Evolutionary conservation across 345 rosid species (phyloP), one percentile per base, ranked within the genome.

Genomic region (Eucalyptus regnans): DNA sequence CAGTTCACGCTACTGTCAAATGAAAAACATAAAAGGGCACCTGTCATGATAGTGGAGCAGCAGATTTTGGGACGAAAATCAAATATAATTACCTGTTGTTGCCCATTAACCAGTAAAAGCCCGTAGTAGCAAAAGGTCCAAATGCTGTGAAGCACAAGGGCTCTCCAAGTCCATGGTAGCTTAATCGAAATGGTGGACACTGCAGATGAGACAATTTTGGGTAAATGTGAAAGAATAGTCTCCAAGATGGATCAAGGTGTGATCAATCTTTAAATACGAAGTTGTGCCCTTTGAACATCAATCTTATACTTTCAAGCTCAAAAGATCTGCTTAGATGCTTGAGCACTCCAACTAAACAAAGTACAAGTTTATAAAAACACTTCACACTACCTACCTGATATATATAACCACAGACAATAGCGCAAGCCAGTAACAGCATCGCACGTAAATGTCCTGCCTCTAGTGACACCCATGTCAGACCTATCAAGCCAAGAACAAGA

Each of bases 121-220:
- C 99, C 33, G 95, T 92, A 10, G 98, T 97, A 62, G 99, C 97
- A 92, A 97, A 96, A n/a, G 99, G 99, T 62, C 99, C 99, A 86
- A 96, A 97, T 54, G 99, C 98, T 85, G 97, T 95, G 87, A 96
- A 97, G 90, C 99, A 96, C 92, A 97, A 90, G 15, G 99, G 99
- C 94, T 97, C 99, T 90, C 99, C 99, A 86, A 97, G 87, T 91
- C 99, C 99, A 87, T 92, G 96, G 94, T 97, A 97, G 92, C 99
- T 96, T 90, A 96, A 90, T 90, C 98, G 97, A 91, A 97, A 97
- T 86, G 99, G 99, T 3, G 99, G 99, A 92, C 99, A 96, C 99
- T 96, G 90, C 88, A 88, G 86, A 31, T 87, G 23, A 79, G 48
- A 56, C 62, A 88, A 81, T 48, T 17, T 56, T 43, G 33, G 76